A percentile compares a stretch with the other conserved stretches of the same genome.
Evolutionary conservation across 352 stramenopile species (phyloP).

Genomic region (Phytophthora sojae): DNA sequence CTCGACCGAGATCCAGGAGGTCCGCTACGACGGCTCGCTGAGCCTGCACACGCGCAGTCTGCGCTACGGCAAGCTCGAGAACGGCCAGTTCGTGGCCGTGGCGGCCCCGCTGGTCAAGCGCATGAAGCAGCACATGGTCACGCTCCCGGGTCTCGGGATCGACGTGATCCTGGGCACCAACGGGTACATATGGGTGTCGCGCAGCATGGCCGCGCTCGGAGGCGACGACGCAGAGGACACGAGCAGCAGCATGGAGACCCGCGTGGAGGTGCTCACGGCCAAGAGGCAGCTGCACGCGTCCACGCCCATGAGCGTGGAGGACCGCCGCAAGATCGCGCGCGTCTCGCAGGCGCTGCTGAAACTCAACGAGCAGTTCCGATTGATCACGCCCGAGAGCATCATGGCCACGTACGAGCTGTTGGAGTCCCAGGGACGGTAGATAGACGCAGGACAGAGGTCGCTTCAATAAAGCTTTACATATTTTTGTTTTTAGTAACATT

Average conservation of each 20-base stretch:
- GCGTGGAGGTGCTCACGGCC: conserved; percentile 92
- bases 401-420: conserved; percentile 84
- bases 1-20: conserved; percentile 90
- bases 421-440: conserved; percentile 37
- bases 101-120: conserved; percentile 91
- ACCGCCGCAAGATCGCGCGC: conserved; percentile 87
- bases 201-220: conserved; percentile 71
- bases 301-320: conserved; percentile 75
- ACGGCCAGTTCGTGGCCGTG: conserved; percentile 93
- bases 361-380: conserved; percentile 89
- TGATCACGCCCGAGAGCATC: conserved; percentile 94
- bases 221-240: conserved; percentile 57
- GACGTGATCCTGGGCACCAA: conserved; percentile 96
- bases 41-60: conserved; percentile 95
- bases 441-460: neutral
- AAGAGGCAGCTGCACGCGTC: conserved; percentile 90
- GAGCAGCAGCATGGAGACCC: conserved; percentile 75
- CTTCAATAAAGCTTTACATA: neutral
- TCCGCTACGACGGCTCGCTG: conserved; percentile 93
- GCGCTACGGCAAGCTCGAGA: conserved; percentile 96
- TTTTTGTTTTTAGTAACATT: neutral
- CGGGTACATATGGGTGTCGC: conserved; percentile 96
- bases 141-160: conserved; percentile 76
- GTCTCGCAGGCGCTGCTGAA: conserved; percentile 91
- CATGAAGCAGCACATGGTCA: conserved; percentile 96